Evolutionary conservation across 306 rosid species (phyloP).

Genomic region (Cercis canadensis): DNA sequence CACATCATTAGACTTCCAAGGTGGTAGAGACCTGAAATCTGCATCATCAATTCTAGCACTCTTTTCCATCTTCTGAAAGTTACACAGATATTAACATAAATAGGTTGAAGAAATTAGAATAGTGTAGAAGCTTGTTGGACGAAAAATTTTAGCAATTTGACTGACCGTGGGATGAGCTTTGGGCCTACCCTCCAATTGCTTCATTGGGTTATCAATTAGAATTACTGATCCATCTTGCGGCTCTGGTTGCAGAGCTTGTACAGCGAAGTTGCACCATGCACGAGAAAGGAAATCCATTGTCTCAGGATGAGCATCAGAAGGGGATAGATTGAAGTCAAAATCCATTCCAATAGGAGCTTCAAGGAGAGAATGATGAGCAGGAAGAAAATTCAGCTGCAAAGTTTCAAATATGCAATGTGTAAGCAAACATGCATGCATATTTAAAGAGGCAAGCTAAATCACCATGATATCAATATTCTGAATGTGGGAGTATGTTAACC

Average conservation of each 20-base stretch:
- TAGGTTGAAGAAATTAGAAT: conserved; percentile 24
- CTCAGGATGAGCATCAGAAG: conserved; percentile 86
- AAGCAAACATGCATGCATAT: conserved; percentile 49
- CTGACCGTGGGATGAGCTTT: conserved; percentile 52
- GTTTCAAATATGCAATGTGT: conserved; percentile 35
- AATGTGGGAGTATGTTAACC: conserved; percentile 37
- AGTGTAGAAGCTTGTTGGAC: not conserved
- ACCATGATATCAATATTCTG: conserved; percentile 36
- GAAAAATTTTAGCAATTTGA: conserved; percentile 3
- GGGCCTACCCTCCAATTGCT: conserved; percentile 53
- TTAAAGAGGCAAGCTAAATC: conserved; percentile 38
- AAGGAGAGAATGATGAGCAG: not conserved
- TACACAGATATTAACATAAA: conserved; percentile 1
- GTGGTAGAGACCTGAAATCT: conserved; percentile 66
- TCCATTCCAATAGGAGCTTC: conserved; percentile 45
- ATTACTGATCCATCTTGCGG: conserved; percentile 57
- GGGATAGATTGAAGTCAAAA: conserved; percentile 55
- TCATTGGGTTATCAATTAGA: conserved; percentile 55
- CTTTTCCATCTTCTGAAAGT: conserved; percentile 54
- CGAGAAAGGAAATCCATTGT: conserved; percentile 85
- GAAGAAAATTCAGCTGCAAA: conserved; percentile 23
- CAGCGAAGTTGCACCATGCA: conserved; percentile 93
- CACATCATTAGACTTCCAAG: conserved; percentile 86
- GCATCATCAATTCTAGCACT: conserved; percentile 60
- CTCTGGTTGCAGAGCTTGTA: conserved; percentile 76